phyloP scores from a whole-genome alignment of 192 early-diverging fungal genomes.

The Gonapodya prolifera region DNA sequence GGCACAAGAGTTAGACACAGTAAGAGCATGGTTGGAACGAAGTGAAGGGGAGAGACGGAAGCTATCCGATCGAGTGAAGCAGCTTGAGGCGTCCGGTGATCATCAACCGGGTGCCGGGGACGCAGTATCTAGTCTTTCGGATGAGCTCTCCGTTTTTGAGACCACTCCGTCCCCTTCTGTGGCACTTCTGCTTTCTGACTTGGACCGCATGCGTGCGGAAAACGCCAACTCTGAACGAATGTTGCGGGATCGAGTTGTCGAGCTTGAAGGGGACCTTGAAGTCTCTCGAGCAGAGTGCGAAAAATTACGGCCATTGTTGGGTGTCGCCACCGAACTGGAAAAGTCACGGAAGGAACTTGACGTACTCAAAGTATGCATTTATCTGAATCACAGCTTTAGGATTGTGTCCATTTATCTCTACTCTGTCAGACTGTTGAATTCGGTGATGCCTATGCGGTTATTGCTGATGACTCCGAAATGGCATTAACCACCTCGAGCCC shows the following conservation, averaged over 20 bases:
- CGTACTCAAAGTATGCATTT: conserved; percentile 49
- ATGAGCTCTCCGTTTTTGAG: conserved; percentile 75
- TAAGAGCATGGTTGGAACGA: not conserved
- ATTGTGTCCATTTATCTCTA: conserved; percentile 5
- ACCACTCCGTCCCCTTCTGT: conserved; percentile 12
- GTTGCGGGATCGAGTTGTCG: conserved; percentile 17
- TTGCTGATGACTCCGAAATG: conserved; percentile 24
- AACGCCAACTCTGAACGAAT: conserved; percentile 41
- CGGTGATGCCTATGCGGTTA: conserved; percentile 34
- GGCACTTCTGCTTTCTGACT: conserved; percentile 54
- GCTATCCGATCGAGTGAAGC: not conserved
- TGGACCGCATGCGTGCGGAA: conserved; percentile 66
- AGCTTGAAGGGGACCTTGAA: conserved; percentile 17
- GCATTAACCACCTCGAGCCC: conserved; percentile 13
- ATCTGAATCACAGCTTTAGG: not conserved
- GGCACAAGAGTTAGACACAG: not conserved
- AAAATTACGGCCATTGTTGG: conserved; percentile 11
- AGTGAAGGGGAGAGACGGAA: not conserved
- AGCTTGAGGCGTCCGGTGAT: too few relatives aligned
- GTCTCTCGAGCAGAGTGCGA: conserved; percentile 8
- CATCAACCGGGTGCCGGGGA: too few relatives aligned
- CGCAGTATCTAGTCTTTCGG: conserved; percentile 36
- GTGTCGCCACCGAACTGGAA: not conserved
- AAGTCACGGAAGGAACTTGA: conserved; percentile 73
- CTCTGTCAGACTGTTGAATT: conserved; percentile 40